These are phyloP conservation scores for Geotrichum reessii DNA, from an alignment of 1,139 yeast genomes.

Conservation along the genomic window DNA sequence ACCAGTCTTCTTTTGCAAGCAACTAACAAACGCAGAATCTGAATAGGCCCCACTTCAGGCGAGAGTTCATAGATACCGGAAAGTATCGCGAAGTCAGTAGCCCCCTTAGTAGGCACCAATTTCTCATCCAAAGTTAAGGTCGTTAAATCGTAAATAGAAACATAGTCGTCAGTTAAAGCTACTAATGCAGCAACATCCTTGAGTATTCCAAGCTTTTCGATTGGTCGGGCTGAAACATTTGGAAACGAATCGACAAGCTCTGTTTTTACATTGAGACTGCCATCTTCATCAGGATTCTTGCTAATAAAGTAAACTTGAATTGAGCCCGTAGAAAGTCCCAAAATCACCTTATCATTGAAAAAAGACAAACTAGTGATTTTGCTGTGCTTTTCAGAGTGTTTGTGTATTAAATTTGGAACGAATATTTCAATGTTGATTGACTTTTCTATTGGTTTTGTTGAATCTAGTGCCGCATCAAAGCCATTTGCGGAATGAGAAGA, in stretches of 20 bases:
- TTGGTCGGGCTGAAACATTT: constrained; percentile 24
- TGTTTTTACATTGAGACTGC: constrained; percentile 14
- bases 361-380: constrained; percentile 17
- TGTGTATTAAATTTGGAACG: constrained; percentile 4
- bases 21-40: constrained; percentile 34
- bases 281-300: not conserved
- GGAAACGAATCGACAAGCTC: constrained; percentile 20
- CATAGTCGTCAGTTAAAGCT: constrained; percentile 33
- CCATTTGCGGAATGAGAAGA: not conserved
- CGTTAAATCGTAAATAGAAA: constrained; percentile 35
- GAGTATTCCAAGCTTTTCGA: constrained; percentile 35
- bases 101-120: constrained; percentile 36
- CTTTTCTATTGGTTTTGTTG: not conserved
- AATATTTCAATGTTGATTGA: constrained; percentile 6
- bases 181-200: constrained; percentile 37
- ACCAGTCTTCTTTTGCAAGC: constrained; percentile 35
- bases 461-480: not conserved
- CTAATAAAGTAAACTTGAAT: constrained; percentile 25
- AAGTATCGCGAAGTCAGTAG: constrained; percentile 31
- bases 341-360: constrained; percentile 28
- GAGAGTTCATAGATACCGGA: constrained; percentile 23
- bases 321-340: constrained; percentile 28
- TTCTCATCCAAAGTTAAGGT: constrained; percentile 33
- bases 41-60: constrained; percentile 3
- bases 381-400: not conserved